phyloP scores from a whole-genome alignment of 1,284 basidiomycete species.

The Melanopsichium pennsylvanicum region DNA sequence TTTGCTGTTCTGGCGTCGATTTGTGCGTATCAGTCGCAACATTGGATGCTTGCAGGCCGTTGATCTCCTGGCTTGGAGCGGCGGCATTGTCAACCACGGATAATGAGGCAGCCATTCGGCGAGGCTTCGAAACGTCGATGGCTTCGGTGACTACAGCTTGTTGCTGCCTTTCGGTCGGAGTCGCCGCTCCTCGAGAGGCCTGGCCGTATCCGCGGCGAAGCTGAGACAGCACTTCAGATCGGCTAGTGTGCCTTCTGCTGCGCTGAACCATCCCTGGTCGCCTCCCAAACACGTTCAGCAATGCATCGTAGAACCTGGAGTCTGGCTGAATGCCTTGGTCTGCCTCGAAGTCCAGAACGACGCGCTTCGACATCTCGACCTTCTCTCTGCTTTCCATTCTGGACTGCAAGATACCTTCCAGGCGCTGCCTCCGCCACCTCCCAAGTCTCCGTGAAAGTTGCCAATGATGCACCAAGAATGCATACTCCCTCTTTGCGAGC shows the following conservation, averaged over 20 bases:
- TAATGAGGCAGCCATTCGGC: no score
- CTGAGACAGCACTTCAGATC: conserved; percentile 13
- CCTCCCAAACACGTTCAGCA: conserved; percentile 37
- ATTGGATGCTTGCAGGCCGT: no score
- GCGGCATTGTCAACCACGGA: no score
- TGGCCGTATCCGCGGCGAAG: conserved; percentile 16
- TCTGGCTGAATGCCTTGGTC: conserved; percentile 5
- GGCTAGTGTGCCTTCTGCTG: conserved; percentile 15
- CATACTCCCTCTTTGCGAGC: conserved; percentile 26
- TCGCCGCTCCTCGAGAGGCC: no score
- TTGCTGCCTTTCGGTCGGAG: no score
- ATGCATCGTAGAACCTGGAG: conserved; percentile 29
- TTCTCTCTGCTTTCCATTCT: conserved; percentile 4
- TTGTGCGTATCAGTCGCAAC: no score
- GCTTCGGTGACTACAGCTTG: no score
- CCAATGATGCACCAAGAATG: conserved; percentile 30
- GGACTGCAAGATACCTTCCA: no score
- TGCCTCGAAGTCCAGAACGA: not conserved
- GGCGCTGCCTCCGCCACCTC: conserved; percentile 11
- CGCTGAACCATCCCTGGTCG: conserved; percentile 25
- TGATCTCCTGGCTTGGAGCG: no score
- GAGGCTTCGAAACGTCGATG: no score
- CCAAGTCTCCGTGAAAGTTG: conserved; percentile 5
- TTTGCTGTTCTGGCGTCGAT: no score
- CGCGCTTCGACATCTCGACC: no score